These are phyloP conservation scores for Stereum hirsutum DNA, from an alignment of 1,284 basidiomycete genomes.

Conservation along the genomic window DNA sequence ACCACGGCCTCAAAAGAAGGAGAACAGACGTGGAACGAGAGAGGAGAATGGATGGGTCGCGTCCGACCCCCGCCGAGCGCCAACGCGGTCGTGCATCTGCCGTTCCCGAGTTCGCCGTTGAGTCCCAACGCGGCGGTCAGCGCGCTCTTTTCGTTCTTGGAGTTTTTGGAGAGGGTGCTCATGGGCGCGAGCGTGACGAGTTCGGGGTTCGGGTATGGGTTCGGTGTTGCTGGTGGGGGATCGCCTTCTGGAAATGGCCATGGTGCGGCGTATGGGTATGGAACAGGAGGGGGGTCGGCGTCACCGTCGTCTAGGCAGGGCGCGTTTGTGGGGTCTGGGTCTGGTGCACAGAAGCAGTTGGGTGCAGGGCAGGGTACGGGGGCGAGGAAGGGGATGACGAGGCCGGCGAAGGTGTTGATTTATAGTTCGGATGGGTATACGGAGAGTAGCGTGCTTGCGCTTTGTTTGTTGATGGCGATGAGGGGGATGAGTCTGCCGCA, in stretches of 20 bases:
- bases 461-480: constrained; percentile 84
- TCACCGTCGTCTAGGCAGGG: background rate
- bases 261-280: no score
- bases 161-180: constrained; percentile 52
- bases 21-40: background rate
- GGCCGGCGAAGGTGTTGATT: constrained; percentile 63
- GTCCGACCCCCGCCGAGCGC: constrained; percentile 62
- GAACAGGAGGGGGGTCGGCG: no score
- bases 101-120: constrained; percentile 59
- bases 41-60: constrained; percentile 3
- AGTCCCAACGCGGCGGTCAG: constrained; percentile 37
- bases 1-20: no score
- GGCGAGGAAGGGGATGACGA: constrained; percentile 19
- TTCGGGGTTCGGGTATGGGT: background rate
- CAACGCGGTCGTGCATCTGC: constrained; percentile 61
- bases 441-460: constrained; percentile 83
- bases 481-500: constrained; percentile 68
- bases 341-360: background rate
- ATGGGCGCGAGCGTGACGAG: background rate
- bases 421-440: constrained; percentile 84
- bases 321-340: constrained; percentile 22
- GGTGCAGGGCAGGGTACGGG: background rate
- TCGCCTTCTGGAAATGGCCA: no score
- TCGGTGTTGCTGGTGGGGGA: background rate
- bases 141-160: constrained; percentile 45